These are phyloP conservation scores for Parsonsia alboflavescens DNA, from an alignment of 257 asterid genomes.

Conservation along the genomic window DNA sequence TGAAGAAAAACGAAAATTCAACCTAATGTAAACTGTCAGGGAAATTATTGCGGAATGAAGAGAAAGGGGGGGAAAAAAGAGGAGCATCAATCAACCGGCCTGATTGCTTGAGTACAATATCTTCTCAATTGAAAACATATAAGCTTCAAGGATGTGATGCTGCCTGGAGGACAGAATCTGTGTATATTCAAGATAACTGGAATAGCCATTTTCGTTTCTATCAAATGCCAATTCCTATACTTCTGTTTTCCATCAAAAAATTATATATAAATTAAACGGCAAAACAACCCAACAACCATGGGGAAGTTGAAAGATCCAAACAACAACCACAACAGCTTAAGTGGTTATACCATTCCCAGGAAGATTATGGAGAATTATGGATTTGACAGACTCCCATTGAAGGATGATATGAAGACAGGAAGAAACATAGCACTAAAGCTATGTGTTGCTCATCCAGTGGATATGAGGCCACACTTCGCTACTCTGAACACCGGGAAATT, in stretches of 20 bases:
- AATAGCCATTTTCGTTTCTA: background rate
- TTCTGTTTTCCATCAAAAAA: background rate
- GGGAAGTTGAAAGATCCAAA: background rate
- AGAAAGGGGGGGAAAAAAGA: background rate
- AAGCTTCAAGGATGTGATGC: background rate
- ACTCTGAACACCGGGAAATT: background rate
- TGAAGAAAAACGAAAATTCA: background rate
- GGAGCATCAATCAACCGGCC: background rate
- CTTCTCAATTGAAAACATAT: background rate
- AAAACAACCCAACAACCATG: background rate
- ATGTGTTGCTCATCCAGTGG: background rate
- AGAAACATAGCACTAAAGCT: background rate
- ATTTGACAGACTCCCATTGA: background rate
- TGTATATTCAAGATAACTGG: background rate
- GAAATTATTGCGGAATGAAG: background rate
- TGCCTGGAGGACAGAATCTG: background rate
- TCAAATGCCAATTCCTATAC: background rate
- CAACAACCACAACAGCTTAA: background rate
- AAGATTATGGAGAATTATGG: background rate
- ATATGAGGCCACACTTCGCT: background rate
- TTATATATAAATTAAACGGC: background rate
- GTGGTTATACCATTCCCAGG: background rate
- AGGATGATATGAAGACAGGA: background rate
- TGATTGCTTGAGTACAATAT: background rate
- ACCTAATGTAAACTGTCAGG: background rate